A percentile compares a stretch with the other conserved stretches of the same genome.
Conservation (phyloP, 805 yeast species). For the Maudiozyma turicensis region DNA sequence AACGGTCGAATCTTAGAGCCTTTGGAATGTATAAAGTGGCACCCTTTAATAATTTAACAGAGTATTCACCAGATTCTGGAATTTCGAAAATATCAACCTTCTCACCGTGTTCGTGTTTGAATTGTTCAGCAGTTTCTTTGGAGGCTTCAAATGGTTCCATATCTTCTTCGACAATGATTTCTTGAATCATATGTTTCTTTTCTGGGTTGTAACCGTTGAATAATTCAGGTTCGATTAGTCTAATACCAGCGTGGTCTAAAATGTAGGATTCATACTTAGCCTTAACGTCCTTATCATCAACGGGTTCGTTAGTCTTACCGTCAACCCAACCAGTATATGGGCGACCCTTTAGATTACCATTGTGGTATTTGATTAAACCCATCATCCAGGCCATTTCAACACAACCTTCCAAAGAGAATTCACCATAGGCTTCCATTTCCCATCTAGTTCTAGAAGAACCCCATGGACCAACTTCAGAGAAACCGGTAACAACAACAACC, state of each 20-base stretch:
- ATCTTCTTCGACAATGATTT: slow-evolving; percentile 92
- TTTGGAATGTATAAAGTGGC: slow-evolving; percentile 87
- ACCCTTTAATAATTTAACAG: slow-evolving; percentile 86
- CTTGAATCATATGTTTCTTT: slow-evolving; percentile 88
- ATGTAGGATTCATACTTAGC: slow-evolving; percentile 81
- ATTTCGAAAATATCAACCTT: slow-evolving; percentile 85
- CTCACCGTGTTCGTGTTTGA: slow-evolving; percentile 88
- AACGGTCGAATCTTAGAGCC: slow-evolving; percentile 54
- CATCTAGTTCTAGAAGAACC: slow-evolving; percentile 98
- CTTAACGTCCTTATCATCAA: slow-evolving; percentile 91
- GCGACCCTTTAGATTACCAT: slow-evolving; percentile 52
- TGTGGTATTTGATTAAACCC: slow-evolving; percentile 94
- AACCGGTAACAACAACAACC: slow-evolving; percentile 93
- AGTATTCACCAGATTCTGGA: slow-evolving; percentile 83
- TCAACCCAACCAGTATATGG: slow-evolving; percentile 98
- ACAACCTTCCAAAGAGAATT: slow-evolving; percentile 93
- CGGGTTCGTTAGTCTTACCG: slow-evolving; percentile 83
- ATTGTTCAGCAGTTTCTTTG: slow-evolving; percentile 90
- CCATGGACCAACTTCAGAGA: slow-evolving; percentile 98
- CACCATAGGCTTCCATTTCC: slow-evolving; percentile 97
- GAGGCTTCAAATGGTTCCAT: slow-evolving; percentile 93
- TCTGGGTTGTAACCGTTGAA: slow-evolving; percentile 92
- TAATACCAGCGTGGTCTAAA: slow-evolving; percentile 90
- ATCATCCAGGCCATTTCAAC: slow-evolving; percentile 99
- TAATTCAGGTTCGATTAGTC: slow-evolving; percentile 92